Base-by-base conservation (phyloP, 192 early-diverging fungal species). In the Chytriomyces hyalinus region DNA sequence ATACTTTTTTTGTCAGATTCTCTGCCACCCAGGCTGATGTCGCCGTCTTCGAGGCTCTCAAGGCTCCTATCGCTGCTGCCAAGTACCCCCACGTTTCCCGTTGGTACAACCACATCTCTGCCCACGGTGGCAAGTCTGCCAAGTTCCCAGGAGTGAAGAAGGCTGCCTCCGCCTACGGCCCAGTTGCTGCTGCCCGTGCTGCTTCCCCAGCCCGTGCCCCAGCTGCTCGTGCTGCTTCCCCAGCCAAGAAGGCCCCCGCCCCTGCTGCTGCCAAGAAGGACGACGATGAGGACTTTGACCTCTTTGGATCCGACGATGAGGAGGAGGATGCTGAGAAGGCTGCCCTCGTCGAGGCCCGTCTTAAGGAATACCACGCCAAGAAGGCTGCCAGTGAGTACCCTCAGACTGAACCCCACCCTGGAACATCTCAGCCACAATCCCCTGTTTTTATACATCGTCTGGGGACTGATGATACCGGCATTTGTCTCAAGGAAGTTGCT, bases 291-390 rank as follows among this genome's bases (percentile, higher is more conserved):
- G 94, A 97, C 66, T 95, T 97, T 73, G 96, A 98, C 85, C 93
- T 98, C 73, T 98, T 98, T 84, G 96, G 91, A 78, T 96, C 94
- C 75, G 93, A 94, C 77, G 94, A 96, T 79, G 95, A 97, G 26
- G 93, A 94, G 82, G 94, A 90, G 61, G 96, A 98, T 87, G 95
- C 88, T 79, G 96, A 92, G 84, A 93, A 91, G 71, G 96, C 96
- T 88, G 89, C 89, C 80, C 57, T 95, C 80, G 95, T 94, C 90
- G 91, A 87, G 62, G 84, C 95, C 87, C 92, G 95, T 84, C 85
- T 98, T 72, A 94, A 89, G 61, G 96, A 93, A 80, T 98, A 98
- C 90, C 82, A 88, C 76, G 92, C 88, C 78, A 96, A 94, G 90
- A 98, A 98, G 93, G 88, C 83, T 11, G 92, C 92, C 73, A 90